Evolutionary conservation across 768 basidiomycete genomes (phyloP), one percentile per base, ranked within the genome.

Genomic region (Hemileccinum impolitum): DNA sequence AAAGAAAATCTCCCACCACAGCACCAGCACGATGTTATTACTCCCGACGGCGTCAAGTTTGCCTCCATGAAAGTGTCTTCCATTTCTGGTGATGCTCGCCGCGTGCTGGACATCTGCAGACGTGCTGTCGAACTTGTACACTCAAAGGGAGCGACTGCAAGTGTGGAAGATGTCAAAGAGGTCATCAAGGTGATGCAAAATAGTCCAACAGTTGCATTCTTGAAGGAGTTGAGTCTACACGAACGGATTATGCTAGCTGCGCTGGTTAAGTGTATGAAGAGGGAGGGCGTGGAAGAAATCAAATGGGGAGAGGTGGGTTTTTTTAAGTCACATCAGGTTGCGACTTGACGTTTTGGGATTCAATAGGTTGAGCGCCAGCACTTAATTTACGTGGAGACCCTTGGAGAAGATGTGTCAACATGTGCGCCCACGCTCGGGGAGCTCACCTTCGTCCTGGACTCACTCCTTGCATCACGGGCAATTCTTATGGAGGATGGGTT

Each of bases 21-120:
- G 10, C 70, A 76, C 47, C 70, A 75, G 12, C 73, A 78, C 0
- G 73, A 75, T 34, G 79, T 87, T 11, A 74, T 90, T 18, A 75
- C 70, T 11, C 49, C 69, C 0, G 92, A 93, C 59, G 94, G 88
- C 1, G 78, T 97, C 54, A 87, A 82, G 61, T 81, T 93, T 51
- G 91, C 91, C 4, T 86, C 94, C 1, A 91, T 81, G 67, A 82
- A 80, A 59, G 84, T 87, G 49, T 80, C 84, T 2, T 73, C 70
- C 10, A 90, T 96, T 50, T 94, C 91, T 48, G 96, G 96, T 23
- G 96, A 99, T 65, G 96, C 96, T 1, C 75, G 96, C 45, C 77
- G 94, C 26, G 89, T 94, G 6, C 74, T 99, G 50, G 96, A 99
- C 63, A 87, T 95, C 39, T 96, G 93, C 70, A 76, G 94, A 84